phyloP scores from a whole-genome alignment of 2,329 filamentous ascomycete species.

The Monosporascus sp. region DNA sequence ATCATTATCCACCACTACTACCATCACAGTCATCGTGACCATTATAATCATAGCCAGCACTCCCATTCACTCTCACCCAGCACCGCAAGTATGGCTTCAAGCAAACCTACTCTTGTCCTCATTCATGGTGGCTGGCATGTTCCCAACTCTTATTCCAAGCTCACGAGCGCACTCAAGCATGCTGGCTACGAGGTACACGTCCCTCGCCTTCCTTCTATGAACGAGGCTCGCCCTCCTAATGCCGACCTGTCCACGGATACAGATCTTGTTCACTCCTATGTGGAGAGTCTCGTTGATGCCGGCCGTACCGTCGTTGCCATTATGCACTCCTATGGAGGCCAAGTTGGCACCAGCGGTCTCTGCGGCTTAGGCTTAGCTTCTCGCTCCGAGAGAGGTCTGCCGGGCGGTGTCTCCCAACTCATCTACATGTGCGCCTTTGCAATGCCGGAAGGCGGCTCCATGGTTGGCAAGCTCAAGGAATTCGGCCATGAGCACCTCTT shows the following conservation, averaged over 20 bases:
- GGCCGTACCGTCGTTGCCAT: conserved; percentile 12
- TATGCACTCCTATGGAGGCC: conserved; percentile 20
- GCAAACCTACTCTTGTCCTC: conserved; percentile 3
- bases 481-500: not conserved
- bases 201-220: conserved; percentile 1
- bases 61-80: no score
- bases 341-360: conserved; percentile 16
- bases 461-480: not conserved
- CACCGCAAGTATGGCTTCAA: not conserved
- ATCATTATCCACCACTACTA: no score
- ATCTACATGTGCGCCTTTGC: conserved; percentile 14
- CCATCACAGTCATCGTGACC: no score
- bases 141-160: conserved; percentile 11
- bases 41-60: no score
- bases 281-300: conserved; percentile 8
- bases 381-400: conserved; percentile 1
- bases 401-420: conserved; percentile 14
- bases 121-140: conserved; percentile 16
- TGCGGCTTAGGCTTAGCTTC: conserved; percentile 4
- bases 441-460: not conserved
- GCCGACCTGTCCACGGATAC: conserved; percentile 12
- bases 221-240: conserved; percentile 14
- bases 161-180: conserved; percentile 11
- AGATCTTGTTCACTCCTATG: conserved; percentile 8
- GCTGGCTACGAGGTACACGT: conserved; percentile 15